These are phyloP conservation scores for Annulohypoxylon nitens DNA, from an alignment of 495 filamentous ascomycete genomes.

Conservation along the genomic window DNA sequence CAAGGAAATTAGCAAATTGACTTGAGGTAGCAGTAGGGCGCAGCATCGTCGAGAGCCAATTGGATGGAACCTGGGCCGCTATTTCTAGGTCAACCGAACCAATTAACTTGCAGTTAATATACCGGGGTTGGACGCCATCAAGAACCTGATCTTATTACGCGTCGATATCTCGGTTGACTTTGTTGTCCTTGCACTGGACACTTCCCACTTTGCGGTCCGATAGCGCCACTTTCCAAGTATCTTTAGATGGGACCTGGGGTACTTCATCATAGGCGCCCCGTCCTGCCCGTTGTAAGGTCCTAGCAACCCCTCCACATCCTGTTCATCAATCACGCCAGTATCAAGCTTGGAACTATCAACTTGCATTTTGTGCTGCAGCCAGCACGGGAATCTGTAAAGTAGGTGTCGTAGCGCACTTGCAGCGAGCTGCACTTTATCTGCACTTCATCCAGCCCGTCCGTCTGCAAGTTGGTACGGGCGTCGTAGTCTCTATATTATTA, in stretches of 20 bases:
- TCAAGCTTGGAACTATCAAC: conserved; percentile 10
- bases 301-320: conserved; percentile 28
- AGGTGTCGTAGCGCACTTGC: conserved; percentile 10
- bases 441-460: conserved; percentile 33
- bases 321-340: conserved; percentile 35
- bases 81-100: conserved; percentile 44
- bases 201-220: conserved; percentile 29
- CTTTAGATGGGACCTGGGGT: conserved; percentile 31
- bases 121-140: conserved; percentile 39
- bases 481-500: conserved; percentile 27
- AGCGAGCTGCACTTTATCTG: background rate
- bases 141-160: conserved; percentile 46
- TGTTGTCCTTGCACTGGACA: conserved; percentile 30
- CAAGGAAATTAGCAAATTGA: conserved; percentile 45
- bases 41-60: conserved; percentile 45
- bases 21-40: conserved; percentile 39
- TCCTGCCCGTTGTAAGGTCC: conserved; percentile 5
- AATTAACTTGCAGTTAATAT: conserved; percentile 32
- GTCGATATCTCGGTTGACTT: conserved; percentile 36
- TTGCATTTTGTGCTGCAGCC: conserved; percentile 35
- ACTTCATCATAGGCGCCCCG: conserved; percentile 40
- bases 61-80: conserved; percentile 34
- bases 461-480: conserved; percentile 33
- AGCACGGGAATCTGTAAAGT: conserved; percentile 26
- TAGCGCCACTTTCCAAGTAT: conserved; percentile 37